Evolutionary conservation across 352 stramenopile species (phyloP), one percentile per base, ranked within the genome.

Genomic region (Phytophthora melonis): DNA sequence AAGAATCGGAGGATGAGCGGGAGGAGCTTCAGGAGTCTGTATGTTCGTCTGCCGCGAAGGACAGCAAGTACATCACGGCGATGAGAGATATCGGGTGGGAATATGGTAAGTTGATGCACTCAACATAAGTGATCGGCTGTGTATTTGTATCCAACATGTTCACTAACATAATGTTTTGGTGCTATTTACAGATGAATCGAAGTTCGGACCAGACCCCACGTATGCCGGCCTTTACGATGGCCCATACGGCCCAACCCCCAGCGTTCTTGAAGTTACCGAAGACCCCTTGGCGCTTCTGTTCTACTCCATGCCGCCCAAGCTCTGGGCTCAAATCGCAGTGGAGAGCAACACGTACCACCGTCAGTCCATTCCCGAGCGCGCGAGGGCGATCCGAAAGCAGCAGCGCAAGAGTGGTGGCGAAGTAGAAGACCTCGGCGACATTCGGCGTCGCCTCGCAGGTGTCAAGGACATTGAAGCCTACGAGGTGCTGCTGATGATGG

Each of bases 281-380:
- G n/a, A n/a, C 25, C 58, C 58, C 6, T 43, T 64, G 14, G 58
- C 58, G 5, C 18, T 64, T 2, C 10, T 64, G 3, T 64, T 64
- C 43, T 64, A 56, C 43, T 64, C 57, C 58, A 45, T 64, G 41
- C 58, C 58, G 6, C 43, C 58, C 30, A 14, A 43, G 16, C 25
- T 64, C 3, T 64, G 58, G 41, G 11, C 11, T 18, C 39, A 64
- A 11, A 64, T 64, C 56, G 58, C 43, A n/a, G 21, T 32, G 3
- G 23, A 64, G 25, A 56, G 58, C 16, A 64, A 64, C 19, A 21
- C 41, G 5, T 56, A 64, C 25, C 23, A 56, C 43, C n/a, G 5
- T 21, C 58, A 11, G 5, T 32, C 58, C 5, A 55, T 64, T 25
- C 21, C 58, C 1, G 5, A 3, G 2, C 39, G 23, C 27, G 58